Percentiles rank a stretch among this genome's conserved stretches.
Evolutionary conservation across 73 alveolate species (phyloP).

Genomic region (Paramecium biaurelia): DNA sequence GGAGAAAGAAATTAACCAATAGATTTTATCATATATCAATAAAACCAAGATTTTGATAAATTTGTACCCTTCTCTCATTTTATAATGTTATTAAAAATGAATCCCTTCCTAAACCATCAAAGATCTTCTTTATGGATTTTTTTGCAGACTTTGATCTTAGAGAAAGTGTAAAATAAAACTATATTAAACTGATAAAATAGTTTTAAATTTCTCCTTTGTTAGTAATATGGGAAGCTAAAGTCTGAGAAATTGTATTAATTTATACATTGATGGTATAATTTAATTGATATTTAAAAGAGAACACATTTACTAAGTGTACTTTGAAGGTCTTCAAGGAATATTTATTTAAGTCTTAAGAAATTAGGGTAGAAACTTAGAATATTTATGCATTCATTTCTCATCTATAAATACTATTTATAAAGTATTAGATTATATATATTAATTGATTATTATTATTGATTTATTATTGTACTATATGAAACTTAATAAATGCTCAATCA

Average conservation of each 20-base stretch:
- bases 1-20: too few relatives aligned
- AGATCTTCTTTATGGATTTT: too few relatives aligned
- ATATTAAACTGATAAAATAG: too few relatives aligned
- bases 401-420: not conserved
- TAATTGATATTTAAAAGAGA: too few relatives aligned
- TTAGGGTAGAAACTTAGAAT: not conserved
- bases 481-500: slow-evolving; percentile 68
- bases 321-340: not conserved
- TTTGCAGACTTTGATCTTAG: too few relatives aligned
- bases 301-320: not conserved
- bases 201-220: too few relatives aligned
- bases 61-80: not conserved
- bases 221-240: too few relatives aligned
- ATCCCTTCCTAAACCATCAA: too few relatives aligned
- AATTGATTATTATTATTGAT: not conserved
- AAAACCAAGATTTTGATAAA: not conserved
- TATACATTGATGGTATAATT: too few relatives aligned
- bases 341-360: not conserved
- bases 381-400: not conserved
- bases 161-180: too few relatives aligned
- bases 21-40: not conserved
- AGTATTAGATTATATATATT: not conserved
- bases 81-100: not conserved
- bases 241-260: too few relatives aligned
- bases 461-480: slow-evolving; percentile 23